Evolutionary conservation across 1,284 basidiomycete genomes (phyloP).

Genomic region (Leccinum proliferum): DNA sequence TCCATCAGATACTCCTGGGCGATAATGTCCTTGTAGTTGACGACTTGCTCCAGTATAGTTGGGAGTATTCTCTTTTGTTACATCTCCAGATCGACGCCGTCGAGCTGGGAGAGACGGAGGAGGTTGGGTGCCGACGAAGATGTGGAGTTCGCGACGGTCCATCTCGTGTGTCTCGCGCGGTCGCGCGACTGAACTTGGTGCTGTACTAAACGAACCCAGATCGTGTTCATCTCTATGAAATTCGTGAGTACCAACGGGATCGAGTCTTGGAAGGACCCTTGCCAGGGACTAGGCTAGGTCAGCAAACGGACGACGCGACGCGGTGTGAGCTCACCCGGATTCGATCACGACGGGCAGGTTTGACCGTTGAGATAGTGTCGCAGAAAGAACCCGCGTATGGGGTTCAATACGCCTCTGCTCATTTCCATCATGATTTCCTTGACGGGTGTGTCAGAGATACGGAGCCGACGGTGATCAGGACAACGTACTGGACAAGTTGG

Average conservation of each 20-base stretch:
- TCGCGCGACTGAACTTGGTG: conserved; percentile 43
- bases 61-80: conserved; percentile 84
- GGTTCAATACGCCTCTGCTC: too few relatives aligned
- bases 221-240: too few relatives aligned
- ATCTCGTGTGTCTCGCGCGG: conserved; percentile 92
- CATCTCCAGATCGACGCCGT: conserved; percentile 90
- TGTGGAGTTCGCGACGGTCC: conserved; percentile 77
- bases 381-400: conserved; percentile 54
- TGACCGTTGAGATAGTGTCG: conserved; percentile 94
- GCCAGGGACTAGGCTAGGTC: neutral
- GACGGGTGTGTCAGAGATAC: too few relatives aligned
- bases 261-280: too few relatives aligned
- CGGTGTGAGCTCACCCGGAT: conserved; percentile 56
- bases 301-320: neutral
- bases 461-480: too few relatives aligned
- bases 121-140: conserved; percentile 78
- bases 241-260: too few relatives aligned
- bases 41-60: conserved; percentile 88
- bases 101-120: conserved; percentile 82
- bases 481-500: too few relatives aligned
- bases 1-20: conserved; percentile 48
- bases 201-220: too few relatives aligned
- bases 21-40: conserved; percentile 95
- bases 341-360: conserved; percentile 63
- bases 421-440: too few relatives aligned